Evolutionary conservation across 441 rosid genomes (phyloP), one percentile per base, ranked within the genome.

Genomic region (Adansonia madagascariensis): DNA sequence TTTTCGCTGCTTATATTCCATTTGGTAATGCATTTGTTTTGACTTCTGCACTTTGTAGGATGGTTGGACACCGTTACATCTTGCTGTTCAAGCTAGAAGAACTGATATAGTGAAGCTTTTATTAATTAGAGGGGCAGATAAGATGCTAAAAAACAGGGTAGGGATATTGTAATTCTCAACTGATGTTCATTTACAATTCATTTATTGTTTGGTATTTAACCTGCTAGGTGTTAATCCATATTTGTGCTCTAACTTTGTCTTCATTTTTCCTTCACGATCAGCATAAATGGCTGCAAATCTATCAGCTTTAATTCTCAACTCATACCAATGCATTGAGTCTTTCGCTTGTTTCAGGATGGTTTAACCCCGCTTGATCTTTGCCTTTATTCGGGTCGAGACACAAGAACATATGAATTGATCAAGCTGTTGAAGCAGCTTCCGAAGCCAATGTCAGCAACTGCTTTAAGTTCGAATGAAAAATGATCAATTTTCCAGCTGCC

Each of bases 51-150:
- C 24, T 64, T 77, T 85, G 77, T 79, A 95, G 98, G 92, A 95
- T 78, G 99, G 98, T 78, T 95, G 99, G 99, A 87, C 98, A 41
- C 98, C 99, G 10, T 80, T 95, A 74, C 99, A 95, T 82, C 91
- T 95, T 74, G 97, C 99, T 66, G 95, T 93, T 81, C 98, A 89
- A 87, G 88, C 89, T 60, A 85, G 84, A 81, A 91, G 98, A 85
- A 90, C 92, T 3, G 99, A 95, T 79, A 71, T 90, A 14, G 90
- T 92, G 80, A 93, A 88, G 83, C 96, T 95, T 49, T 82, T 95
- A 78, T 79, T 95, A 78, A 86, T 91, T 49, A 95, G 90, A 90
- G 90, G 97, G 71, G 99, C 96, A 0, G 91, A 95, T 67, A 83
- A 73, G 82, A 81, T 82, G 46, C 78, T 90, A 77, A 93, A 85